A percentile compares a stretch with the other conserved stretches of the same genome.
These are phyloP conservation scores for Eucalyptus erythrocorys DNA, from an alignment of 345 rosid genomes.

Conservation along the genomic window DNA sequence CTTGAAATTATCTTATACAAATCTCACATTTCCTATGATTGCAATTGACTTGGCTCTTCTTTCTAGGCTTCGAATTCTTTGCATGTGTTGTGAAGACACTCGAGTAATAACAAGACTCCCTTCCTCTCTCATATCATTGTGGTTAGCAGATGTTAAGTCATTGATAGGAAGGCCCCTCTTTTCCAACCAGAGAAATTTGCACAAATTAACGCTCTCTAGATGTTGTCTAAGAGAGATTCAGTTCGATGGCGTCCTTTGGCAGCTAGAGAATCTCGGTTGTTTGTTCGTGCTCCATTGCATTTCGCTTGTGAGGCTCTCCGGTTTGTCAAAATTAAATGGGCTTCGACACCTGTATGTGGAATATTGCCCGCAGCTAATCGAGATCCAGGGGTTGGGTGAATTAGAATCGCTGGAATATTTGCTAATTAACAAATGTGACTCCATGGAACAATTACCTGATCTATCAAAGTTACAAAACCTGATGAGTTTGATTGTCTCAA, in stretches of 20 bases:
- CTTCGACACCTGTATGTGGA: fast-evolving
- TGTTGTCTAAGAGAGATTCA: neutral
- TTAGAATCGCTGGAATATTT: too few relatives aligned
- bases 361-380: neutral
- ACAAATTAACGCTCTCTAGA: neutral
- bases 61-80: neutral
- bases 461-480: too few relatives aligned
- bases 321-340: neutral
- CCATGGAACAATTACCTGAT: too few relatives aligned
- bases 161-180: neutral
- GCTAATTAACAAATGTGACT: too few relatives aligned
- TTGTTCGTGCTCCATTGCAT: neutral
- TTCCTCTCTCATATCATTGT: neutral
- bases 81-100: neutral
- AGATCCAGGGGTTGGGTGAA: neutral
- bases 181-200: neutral
- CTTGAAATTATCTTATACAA: neutral
- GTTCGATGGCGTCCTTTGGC: neutral
- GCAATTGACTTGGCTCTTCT: neutral
- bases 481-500: fast-evolving
- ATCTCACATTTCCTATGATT: neutral
- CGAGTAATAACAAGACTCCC: neutral
- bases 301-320: neutral
- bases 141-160: neutral
- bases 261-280: fast-evolving